Conservation (phyloP, 106 monocot species). For the Chionographis japonica region DNA sequence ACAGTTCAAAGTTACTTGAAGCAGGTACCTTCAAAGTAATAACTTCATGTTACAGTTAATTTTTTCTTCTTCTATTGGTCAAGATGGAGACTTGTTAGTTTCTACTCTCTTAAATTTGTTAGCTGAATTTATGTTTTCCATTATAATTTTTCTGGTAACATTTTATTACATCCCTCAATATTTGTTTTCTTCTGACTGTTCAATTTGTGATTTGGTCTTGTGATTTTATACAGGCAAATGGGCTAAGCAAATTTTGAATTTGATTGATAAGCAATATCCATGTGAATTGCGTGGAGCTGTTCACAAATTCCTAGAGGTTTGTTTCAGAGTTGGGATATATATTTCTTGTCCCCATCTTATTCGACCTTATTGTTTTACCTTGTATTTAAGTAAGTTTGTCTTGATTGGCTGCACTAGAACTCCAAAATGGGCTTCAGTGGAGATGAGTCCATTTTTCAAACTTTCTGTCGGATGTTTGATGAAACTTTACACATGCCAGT, state of each 20-base stretch:
- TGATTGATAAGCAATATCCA: constrained; percentile 51
- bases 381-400: not conserved
- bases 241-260: constrained; percentile 48
- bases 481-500: constrained; percentile 27
- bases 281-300: constrained; percentile 50
- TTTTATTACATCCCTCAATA: too few species aligned
- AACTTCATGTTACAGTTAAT: not conserved
- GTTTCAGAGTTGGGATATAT: not conserved
- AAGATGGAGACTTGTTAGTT: not conserved
- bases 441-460: constrained; percentile 31
- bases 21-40: constrained; percentile 33
- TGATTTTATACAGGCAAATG: constrained; percentile 32
- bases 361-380: not conserved
- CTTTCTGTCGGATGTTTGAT: constrained; percentile 50
- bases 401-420: constrained; percentile 30
- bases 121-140: too few species aligned
- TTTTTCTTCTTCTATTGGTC: too few species aligned
- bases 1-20: constrained; percentile 24
- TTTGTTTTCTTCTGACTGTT: not conserved
- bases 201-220: constrained; percentile 4
- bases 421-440: constrained; percentile 31
- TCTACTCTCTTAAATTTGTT: not conserved
- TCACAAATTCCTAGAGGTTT: constrained; percentile 64
- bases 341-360: not conserved
- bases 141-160: not conserved